Evolutionary conservation across 495 filamentous ascomycete species (phyloP).

Genomic region (Cryomyces antarcticus): DNA sequence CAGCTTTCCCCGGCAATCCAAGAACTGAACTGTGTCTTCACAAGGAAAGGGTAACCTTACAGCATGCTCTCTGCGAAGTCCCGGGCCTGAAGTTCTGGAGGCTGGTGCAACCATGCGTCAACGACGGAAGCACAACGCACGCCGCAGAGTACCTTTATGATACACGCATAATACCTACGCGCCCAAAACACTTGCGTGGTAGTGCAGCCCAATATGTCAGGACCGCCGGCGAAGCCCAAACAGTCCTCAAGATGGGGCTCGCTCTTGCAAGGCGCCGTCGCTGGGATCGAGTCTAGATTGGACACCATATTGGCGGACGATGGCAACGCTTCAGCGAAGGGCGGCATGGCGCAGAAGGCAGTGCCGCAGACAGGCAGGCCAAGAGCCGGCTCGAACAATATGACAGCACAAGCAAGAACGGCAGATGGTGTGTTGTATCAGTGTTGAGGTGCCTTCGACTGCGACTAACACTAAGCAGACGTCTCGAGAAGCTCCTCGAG

Average conservation of each 20-base stretch:
- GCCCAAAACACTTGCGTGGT: too few species aligned
- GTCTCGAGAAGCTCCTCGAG: constrained; percentile 17
- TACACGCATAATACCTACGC: too few species aligned
- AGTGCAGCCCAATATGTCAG: not conserved
- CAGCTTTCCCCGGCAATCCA: too few species aligned
- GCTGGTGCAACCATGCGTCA: too few species aligned
- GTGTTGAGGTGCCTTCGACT: not conserved
- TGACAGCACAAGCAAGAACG: not conserved
- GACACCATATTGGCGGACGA: constrained; percentile 81
- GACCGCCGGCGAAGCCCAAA: not conserved
- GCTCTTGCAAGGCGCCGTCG: constrained; percentile 79
- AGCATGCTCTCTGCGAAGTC: too few species aligned
- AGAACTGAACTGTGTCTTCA: too few species aligned
- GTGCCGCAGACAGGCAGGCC: constrained; percentile 4
- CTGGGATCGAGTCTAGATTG: constrained; percentile 78
- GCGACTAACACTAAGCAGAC: constrained; percentile 1
- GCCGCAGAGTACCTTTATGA: too few species aligned
- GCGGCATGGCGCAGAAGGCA: constrained; percentile 10
- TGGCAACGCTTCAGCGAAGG: constrained; percentile 22
- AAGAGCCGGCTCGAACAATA: not conserved
- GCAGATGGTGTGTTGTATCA: not conserved
- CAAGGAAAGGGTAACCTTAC: too few species aligned
- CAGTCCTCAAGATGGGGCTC: constrained; percentile 48
- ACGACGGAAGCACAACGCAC: too few species aligned
- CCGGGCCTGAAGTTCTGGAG: too few species aligned